These are phyloP conservation scores for Aspergillus aculeatinus DNA, from an alignment of 2,329 filamentous ascomycete genomes.

Conservation along the genomic window DNA sequence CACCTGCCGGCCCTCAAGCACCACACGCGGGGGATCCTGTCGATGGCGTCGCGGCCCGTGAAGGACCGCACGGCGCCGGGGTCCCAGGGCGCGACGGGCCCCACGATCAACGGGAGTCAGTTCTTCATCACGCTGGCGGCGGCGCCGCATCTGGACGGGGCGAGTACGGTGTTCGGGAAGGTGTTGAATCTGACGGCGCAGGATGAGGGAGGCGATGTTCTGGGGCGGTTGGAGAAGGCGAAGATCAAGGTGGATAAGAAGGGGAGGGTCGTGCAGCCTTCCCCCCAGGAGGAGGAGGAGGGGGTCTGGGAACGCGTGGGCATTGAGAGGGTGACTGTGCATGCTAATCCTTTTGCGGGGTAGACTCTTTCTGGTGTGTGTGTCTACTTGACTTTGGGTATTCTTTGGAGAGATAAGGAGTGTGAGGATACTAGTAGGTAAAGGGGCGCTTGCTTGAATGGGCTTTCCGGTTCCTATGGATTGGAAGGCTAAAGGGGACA, in stretches of 20 bases:
- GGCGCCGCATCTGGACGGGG: constrained; percentile 63
- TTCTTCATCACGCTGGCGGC: constrained; percentile 65
- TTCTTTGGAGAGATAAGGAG: not conserved
- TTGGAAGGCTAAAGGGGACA: too few relatives aligned
- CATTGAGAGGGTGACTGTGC: constrained; percentile 59
- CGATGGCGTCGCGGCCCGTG: constrained; percentile 57
- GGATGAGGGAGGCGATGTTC: constrained; percentile 47
- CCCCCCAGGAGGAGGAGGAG: constrained; percentile 37
- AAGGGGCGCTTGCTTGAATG: too few relatives aligned
- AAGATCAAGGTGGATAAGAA: constrained; percentile 64
- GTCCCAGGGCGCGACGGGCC: constrained; percentile 41
- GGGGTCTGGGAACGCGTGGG: constrained; percentile 50
- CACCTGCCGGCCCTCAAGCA: constrained; percentile 56
- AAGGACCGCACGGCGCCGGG: constrained; percentile 48
- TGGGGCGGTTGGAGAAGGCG: constrained; percentile 56
- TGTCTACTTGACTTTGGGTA: not conserved
- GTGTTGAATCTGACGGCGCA: constrained; percentile 49
- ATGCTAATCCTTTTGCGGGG: constrained; percentile 64
- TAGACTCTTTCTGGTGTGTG: constrained; percentile 31
- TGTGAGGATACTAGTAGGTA: too few relatives aligned
- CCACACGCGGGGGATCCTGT: constrained; percentile 57
- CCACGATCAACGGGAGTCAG: constrained; percentile 56
- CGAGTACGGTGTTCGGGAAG: constrained; percentile 66
- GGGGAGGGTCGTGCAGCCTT: constrained; percentile 51
- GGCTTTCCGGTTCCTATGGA: too few relatives aligned